phyloP scores from a whole-genome alignment of 2,329 filamentous ascomycete species.

The Drechslerella dactyloides region DNA sequence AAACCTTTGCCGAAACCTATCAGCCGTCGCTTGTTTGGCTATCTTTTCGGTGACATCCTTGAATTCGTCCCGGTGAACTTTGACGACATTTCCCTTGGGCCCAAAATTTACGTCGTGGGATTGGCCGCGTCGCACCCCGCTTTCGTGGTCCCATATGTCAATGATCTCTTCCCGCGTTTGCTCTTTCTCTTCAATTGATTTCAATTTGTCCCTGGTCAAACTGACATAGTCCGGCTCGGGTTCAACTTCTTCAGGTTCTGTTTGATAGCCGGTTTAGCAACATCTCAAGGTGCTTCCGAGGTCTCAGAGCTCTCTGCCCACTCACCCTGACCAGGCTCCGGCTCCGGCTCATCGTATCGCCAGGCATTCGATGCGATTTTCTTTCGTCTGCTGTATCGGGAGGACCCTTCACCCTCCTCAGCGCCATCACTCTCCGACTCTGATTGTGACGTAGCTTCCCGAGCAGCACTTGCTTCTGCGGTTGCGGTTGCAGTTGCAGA shows the following conservation, averaged over 20 bases:
- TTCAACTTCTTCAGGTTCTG: constrained; percentile 51
- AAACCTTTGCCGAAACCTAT: constrained; percentile 55
- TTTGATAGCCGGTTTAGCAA: constrained; percentile 39
- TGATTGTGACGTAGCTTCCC: constrained; percentile 47
- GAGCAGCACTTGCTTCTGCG: constrained; percentile 37
- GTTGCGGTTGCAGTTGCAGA: constrained; percentile 43
- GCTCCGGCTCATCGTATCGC: constrained; percentile 67
- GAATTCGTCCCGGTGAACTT: constrained; percentile 54
- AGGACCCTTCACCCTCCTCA: constrained; percentile 39
- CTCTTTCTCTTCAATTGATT: constrained; percentile 50
- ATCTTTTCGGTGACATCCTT: constrained; percentile 55
- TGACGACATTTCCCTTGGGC: constrained; percentile 52
- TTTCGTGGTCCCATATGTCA: constrained; percentile 40
- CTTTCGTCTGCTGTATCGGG: constrained; percentile 50
- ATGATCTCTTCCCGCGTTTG: constrained; percentile 39
- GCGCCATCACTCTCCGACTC: constrained; percentile 25
- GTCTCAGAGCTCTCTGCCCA: constrained; percentile 33
- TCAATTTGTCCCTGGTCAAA: constrained; percentile 51
- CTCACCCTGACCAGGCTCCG: constrained; percentile 66
- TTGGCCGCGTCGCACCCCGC: constrained; percentile 36
- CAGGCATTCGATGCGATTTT: constrained; percentile 62
- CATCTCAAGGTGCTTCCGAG: constrained; percentile 2
- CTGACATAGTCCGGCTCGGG: constrained; percentile 54
- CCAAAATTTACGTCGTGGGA: constrained; percentile 33
- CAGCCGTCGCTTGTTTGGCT: constrained; percentile 54